phyloP scores from a whole-genome alignment of 305 asterid species.

The Euphrasia arctica region DNA sequence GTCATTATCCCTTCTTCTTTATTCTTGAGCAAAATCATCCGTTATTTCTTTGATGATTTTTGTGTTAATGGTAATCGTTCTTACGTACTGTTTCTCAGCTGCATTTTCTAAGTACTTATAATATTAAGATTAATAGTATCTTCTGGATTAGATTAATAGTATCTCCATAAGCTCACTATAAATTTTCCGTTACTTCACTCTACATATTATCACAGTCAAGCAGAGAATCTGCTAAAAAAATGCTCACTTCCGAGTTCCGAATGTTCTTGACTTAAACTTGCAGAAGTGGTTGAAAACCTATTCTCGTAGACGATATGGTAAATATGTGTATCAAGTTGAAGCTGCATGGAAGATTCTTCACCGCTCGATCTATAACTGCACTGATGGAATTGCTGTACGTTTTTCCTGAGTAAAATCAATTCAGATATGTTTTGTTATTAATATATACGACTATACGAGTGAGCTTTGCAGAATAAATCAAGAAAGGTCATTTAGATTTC shows the following conservation, averaged over 20 bases:
- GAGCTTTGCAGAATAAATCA: neutral
- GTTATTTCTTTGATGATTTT: neutral
- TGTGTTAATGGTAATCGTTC: neutral
- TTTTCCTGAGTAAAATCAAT: constrained; percentile 16
- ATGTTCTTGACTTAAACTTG: constrained; percentile 27
- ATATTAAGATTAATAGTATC: neutral
- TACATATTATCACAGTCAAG: constrained; percentile 1
- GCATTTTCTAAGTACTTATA: constrained; percentile 7
- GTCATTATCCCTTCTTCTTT: no score
- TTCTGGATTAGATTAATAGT: constrained; percentile 1
- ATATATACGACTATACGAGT: neutral
- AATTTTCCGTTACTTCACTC: constrained; percentile 9
- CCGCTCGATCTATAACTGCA: constrained; percentile 83
- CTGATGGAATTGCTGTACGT: constrained; percentile 92
- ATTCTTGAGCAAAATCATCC: neutral
- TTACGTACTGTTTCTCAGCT: neutral
- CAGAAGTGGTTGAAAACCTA: constrained; percentile 87
- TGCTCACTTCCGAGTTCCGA: constrained; percentile 25
- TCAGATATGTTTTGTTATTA: neutral
- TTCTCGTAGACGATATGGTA: constrained; percentile 86
- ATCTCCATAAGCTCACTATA: constrained; percentile 2
- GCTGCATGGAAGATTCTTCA: constrained; percentile 88
- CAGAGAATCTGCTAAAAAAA: constrained; percentile 6
- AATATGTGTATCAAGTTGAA: constrained; percentile 55
- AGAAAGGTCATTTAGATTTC: neutral